These are phyloP conservation scores for Naganishia cerealis DNA, from an alignment of 1,284 basidiomycete species.

Conservation along the genomic window DNA sequence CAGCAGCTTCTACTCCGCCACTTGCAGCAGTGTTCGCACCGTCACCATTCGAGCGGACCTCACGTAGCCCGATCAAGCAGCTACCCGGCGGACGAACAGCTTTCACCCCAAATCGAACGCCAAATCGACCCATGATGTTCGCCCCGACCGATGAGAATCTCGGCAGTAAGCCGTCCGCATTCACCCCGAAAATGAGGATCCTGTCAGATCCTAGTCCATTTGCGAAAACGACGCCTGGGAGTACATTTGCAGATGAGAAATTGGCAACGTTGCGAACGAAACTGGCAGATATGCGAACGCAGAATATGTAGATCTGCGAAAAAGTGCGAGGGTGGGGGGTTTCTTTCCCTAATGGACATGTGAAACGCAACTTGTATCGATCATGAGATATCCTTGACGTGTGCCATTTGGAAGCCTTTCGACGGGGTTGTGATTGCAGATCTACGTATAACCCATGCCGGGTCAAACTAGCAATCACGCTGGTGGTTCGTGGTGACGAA, in stretches of 20 bases:
- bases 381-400: background rate
- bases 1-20: background rate
- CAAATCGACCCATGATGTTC: constrained; percentile 18
- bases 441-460: too few relatives aligned
- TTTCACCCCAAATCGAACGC: constrained; percentile 24
- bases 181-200: constrained; percentile 27
- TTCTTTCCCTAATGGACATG: background rate
- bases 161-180: constrained; percentile 15
- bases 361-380: background rate
- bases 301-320: constrained; percentile 8
- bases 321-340: background rate
- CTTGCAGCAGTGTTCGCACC: constrained; percentile 26
- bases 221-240: constrained; percentile 5
- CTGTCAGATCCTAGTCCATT: constrained; percentile 20
- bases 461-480: too few relatives aligned
- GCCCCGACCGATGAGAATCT: constrained; percentile 23
- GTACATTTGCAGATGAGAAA: constrained; percentile 22
- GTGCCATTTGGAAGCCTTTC: too few relatives aligned
- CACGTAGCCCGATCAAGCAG: constrained; percentile 20
- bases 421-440: too few relatives aligned
- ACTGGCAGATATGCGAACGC: constrained; percentile 24
- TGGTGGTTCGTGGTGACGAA: too few relatives aligned
- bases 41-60: constrained; percentile 25
- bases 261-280: constrained; percentile 24
- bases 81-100: constrained; percentile 23